These are phyloP conservation scores for Chenopodium formosanum DNA, from an alignment of 148 eudicot genomes.

Conservation along the genomic window DNA sequence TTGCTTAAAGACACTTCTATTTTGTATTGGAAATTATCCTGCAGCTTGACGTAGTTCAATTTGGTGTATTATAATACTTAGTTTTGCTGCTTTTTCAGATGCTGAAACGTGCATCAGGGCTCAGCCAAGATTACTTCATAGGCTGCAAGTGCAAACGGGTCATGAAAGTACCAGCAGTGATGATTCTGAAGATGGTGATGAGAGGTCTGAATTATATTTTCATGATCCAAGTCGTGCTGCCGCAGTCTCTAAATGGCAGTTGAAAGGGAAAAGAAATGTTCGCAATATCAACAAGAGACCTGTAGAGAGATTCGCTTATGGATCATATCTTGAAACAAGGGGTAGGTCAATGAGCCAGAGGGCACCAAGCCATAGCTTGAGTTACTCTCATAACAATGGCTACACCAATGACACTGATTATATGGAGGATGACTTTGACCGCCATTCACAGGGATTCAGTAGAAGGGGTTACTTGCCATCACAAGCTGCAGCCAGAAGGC, in stretches of 20 bases:
- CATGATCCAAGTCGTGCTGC: slow-evolving; percentile 35
- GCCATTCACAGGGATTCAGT: slow-evolving; percentile 37
- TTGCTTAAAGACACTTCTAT: background rate
- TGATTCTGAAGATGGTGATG: slow-evolving; percentile 50
- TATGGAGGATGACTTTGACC: slow-evolving; percentile 40
- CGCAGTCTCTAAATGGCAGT: slow-evolving; percentile 78
- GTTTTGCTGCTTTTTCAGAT: slow-evolving; percentile 47
- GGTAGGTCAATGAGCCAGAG: slow-evolving; percentile 34
- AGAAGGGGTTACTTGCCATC: slow-evolving; percentile 33
- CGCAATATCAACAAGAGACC: slow-evolving; percentile 56
- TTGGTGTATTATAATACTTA: slow-evolving; percentile 2
- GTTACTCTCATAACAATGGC: slow-evolving; percentile 42
- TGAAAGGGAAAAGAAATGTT: slow-evolving; percentile 80
- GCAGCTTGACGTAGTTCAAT: background rate
- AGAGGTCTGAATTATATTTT: slow-evolving; percentile 39
- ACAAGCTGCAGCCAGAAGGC: slow-evolving; percentile 40
- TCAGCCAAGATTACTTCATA: slow-evolving; percentile 49
- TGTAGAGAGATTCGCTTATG: slow-evolving; percentile 32
- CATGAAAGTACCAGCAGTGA: slow-evolving; percentile 64
- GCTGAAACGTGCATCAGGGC: slow-evolving; percentile 46
- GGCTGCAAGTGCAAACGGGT: slow-evolving; percentile 43
- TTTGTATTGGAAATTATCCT: background rate
- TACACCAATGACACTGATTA: slow-evolving; percentile 43
- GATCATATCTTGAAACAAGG: slow-evolving; percentile 35
- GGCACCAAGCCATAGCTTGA: slow-evolving; percentile 29